Evolutionary conservation across 371 early-diverging fungal species (phyloP).

Genomic region (Mucor plumbeus): DNA sequence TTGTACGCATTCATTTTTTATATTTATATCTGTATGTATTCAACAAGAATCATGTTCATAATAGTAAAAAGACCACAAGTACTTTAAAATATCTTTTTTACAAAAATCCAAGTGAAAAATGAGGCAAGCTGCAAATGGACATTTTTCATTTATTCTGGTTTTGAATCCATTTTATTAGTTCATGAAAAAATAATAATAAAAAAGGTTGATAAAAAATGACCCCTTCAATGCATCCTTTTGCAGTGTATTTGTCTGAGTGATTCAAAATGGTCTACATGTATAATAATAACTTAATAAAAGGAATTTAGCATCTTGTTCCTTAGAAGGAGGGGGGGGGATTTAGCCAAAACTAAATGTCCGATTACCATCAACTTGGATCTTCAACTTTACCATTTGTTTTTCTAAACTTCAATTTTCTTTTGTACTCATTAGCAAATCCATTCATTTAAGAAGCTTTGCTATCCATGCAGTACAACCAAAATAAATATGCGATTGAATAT

Average conservation of each 20-base stretch:
- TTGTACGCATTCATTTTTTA: no score
- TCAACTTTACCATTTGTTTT: no score
- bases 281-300: no score
- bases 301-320: no score
- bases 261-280: no score
- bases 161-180: not conserved
- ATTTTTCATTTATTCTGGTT: slow-evolving; percentile 8
- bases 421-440: not conserved
- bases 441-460: not conserved
- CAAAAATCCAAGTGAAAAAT: not conserved
- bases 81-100: not conserved
- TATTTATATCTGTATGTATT: not conserved
- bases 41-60: slow-evolving; percentile 1
- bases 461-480: slow-evolving; percentile 2
- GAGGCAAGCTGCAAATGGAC: slow-evolving; percentile 8
- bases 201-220: not conserved
- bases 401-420: no score
- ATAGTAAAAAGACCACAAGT: slow-evolving; percentile 4
- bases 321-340: not conserved
- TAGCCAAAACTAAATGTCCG: not conserved
- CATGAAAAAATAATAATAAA: no score
- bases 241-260: not conserved
- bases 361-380: not conserved
- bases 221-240: slow-evolving; percentile 1
- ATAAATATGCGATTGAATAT: slow-evolving; percentile 1